Conservation (phyloP, 129 eudicot species). For the Deinandra increscens region DNA sequence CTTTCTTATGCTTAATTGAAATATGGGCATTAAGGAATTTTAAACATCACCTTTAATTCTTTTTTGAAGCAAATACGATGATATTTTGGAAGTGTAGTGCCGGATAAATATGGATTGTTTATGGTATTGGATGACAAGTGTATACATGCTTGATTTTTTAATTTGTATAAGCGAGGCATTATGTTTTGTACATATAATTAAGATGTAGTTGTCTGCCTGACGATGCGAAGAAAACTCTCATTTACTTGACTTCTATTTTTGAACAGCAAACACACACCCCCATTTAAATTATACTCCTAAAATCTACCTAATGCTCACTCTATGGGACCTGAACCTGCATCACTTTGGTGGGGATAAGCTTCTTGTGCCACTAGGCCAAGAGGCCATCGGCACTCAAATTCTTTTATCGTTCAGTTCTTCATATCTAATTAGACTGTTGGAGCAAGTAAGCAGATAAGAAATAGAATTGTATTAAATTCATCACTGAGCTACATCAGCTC, state of each 20-base stretch:
- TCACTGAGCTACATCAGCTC: no score
- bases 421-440: not conserved
- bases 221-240: not conserved
- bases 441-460: no score
- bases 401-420: no score
- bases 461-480: no score
- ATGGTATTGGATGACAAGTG: not conserved
- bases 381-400: no score
- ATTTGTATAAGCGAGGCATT: not conserved
- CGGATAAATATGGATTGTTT: not conserved
- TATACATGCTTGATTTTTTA: no score
- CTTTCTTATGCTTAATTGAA: not conserved
- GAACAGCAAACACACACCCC: no score
- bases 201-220: not conserved
- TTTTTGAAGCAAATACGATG: not conserved
- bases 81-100: not conserved
- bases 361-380: no score
- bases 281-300: no score
- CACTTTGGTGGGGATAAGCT: no score
- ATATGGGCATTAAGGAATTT: not conserved
- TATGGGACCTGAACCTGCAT: no score
- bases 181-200: not conserved
- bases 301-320: no score
- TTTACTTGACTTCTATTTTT: not conserved
- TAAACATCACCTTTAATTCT: not conserved